Conservation (phyloP, 208 protist species). For the Porcisia hertigi region DNA sequence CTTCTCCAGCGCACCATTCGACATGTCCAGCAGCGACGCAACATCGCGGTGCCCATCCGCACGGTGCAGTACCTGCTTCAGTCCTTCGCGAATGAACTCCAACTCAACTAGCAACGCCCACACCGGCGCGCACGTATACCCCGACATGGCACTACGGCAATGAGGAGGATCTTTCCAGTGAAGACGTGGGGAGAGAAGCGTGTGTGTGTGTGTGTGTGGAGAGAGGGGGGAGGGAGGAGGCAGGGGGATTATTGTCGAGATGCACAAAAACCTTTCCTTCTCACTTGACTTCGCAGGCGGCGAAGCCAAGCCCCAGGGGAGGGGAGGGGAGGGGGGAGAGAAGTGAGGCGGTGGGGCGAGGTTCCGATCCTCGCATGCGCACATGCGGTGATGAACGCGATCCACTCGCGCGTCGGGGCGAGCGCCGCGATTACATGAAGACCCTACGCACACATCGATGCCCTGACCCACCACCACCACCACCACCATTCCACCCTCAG, state of each 20-base stretch:
- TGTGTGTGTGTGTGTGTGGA: background rate
- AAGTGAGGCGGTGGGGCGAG: too few relatives aligned
- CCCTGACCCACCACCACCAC: background rate
- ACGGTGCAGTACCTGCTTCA: slow-evolving; percentile 52
- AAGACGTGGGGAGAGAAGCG: too few relatives aligned
- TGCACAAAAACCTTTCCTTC: too few relatives aligned
- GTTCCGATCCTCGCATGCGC: too few relatives aligned
- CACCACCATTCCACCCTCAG: background rate
- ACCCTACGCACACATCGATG: background rate
- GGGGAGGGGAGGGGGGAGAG: too few relatives aligned
- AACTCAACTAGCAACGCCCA: slow-evolving; percentile 15
- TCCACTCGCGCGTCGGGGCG: too few relatives aligned
- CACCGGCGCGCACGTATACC: background rate
- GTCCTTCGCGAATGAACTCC: slow-evolving; percentile 51
- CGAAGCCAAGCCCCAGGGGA: too few relatives aligned
- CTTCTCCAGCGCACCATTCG: slow-evolving; percentile 32
- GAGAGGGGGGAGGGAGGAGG: too few relatives aligned
- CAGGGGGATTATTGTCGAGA: background rate
- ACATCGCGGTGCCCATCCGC: slow-evolving; percentile 61
- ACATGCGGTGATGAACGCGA: too few relatives aligned
- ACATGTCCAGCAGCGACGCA: slow-evolving; percentile 53
- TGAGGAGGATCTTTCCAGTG: background rate
- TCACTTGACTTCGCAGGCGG: too few relatives aligned
- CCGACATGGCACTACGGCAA: background rate
- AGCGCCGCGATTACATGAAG: too few relatives aligned